Evolutionary conservation across 78 protist genomes (phyloP).

Genomic region (Ministeria vibrans): DNA sequence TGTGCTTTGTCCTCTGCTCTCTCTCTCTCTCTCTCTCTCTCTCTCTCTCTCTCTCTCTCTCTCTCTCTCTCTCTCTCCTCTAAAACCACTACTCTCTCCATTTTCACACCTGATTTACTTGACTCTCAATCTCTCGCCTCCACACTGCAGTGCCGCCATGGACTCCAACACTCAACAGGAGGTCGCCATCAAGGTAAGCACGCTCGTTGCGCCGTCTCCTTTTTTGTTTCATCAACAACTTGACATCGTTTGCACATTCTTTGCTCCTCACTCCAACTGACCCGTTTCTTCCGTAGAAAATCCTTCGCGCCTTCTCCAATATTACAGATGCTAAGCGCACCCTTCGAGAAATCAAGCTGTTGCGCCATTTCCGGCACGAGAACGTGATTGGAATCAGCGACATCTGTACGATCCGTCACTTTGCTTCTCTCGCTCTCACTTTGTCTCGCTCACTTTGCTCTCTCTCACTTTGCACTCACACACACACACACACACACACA

Average conservation of each 20-base stretch:
- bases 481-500: too few relatives aligned
- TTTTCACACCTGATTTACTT: not conserved
- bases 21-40: not conserved
- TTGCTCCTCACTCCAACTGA: too few relatives aligned
- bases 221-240: too few relatives aligned
- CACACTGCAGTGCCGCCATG: not conserved
- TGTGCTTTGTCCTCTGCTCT: not conserved
- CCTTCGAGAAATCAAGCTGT: conserved; percentile 90
- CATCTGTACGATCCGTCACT: too few relatives aligned
- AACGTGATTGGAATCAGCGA: too few relatives aligned
- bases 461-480: too few relatives aligned
- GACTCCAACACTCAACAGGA: not conserved
- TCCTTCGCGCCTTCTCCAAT: conserved; percentile 79
- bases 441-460: too few relatives aligned
- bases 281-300: too few relatives aligned
- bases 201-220: not conserved
- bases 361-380: conserved; percentile 68
- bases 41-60: not conserved
- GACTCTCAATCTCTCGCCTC: not conserved
- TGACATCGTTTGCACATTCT: not conserved
- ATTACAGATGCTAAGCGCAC: conserved; percentile 82
- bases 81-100: not conserved
- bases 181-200: not conserved
- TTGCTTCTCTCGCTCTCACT: too few relatives aligned
- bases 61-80: not conserved